These are phyloP conservation scores for Geranium rotundifolium DNA, from an alignment of 345 rosid species.

Conservation along the genomic window DNA sequence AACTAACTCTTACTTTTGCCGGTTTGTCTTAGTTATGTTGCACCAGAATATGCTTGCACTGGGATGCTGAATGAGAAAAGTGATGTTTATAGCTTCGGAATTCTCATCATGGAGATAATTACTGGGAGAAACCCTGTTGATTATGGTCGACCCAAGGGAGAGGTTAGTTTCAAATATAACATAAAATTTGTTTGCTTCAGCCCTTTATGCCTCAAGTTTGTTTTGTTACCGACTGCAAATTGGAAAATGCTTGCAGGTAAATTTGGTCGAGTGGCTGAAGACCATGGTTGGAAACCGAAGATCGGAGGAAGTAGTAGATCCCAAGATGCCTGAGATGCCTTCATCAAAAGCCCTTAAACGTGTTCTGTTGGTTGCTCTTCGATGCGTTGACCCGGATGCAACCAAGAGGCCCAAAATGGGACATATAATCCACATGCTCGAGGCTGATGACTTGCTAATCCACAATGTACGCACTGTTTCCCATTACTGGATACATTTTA, in stretches of 20 bases:
- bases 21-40: conserved; percentile 49
- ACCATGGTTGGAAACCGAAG: conserved; percentile 75
- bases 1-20: conserved; percentile 5
- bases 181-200: neutral
- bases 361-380: conserved; percentile 62
- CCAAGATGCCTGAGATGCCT: conserved; percentile 73
- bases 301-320: conserved; percentile 84
- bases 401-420: conserved; percentile 97
- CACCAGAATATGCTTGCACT: conserved; percentile 96
- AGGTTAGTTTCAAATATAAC: conserved; percentile 35
- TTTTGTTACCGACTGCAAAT: neutral
- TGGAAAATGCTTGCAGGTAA: conserved; percentile 40
- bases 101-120: conserved; percentile 82
- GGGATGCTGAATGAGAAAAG: conserved; percentile 96
- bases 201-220: neutral
- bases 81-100: conserved; percentile 87
- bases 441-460: conserved; percentile 76
- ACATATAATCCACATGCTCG: conserved; percentile 96
- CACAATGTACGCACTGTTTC: conserved; percentile 44
- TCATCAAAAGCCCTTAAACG: conserved; percentile 88
- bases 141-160: conserved; percentile 75
- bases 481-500: neutral
- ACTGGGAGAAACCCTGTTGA: conserved; percentile 89
- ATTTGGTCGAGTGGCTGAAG: conserved; percentile 93
- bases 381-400: conserved; percentile 94